Conservation (phyloP, 148 eudicot genomes). For the Silene uniflora region DNA sequence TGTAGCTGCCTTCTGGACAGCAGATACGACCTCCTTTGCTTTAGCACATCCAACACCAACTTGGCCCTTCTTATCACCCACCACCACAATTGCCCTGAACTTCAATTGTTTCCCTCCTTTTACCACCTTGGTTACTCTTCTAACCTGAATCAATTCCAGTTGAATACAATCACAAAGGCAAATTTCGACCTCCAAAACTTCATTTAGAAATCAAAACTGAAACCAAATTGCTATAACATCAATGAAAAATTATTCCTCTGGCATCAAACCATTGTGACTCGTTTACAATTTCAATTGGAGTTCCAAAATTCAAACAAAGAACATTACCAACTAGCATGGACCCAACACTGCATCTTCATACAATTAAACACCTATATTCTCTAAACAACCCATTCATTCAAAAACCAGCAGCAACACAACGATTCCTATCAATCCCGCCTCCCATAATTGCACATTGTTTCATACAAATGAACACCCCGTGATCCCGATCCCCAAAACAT, state of each 20-base stretch:
- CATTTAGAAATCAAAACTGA: too few relatives aligned
- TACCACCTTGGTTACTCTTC: slow-evolving; percentile 94
- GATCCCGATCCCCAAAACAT: neutral
- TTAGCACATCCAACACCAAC: slow-evolving; percentile 95
- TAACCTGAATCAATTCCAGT: slow-evolving; percentile 51
- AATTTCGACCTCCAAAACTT: neutral
- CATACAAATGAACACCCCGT: too few relatives aligned
- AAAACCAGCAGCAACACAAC: too few relatives aligned
- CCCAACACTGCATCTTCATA: neutral
- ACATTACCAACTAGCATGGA: too few relatives aligned
- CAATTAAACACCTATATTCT: neutral
- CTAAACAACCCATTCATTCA: neutral
- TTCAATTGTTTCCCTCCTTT: slow-evolving; percentile 91
- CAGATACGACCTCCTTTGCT: slow-evolving; percentile 72
- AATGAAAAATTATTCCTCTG: too few relatives aligned
- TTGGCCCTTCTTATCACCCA: slow-evolving; percentile 80
- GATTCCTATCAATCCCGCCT: too few relatives aligned
- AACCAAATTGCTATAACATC: too few relatives aligned
- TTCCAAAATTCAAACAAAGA: too few relatives aligned
- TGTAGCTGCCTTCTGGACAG: slow-evolving; percentile 73
- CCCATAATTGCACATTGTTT: too few relatives aligned
- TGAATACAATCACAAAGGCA: neutral
- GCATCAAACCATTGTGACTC: neutral
- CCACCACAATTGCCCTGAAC: slow-evolving; percentile 87
- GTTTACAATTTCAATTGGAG: too few relatives aligned